Conservation (phyloP, 805 yeast species). For the Cyberlindnera sargentensis region DNA sequence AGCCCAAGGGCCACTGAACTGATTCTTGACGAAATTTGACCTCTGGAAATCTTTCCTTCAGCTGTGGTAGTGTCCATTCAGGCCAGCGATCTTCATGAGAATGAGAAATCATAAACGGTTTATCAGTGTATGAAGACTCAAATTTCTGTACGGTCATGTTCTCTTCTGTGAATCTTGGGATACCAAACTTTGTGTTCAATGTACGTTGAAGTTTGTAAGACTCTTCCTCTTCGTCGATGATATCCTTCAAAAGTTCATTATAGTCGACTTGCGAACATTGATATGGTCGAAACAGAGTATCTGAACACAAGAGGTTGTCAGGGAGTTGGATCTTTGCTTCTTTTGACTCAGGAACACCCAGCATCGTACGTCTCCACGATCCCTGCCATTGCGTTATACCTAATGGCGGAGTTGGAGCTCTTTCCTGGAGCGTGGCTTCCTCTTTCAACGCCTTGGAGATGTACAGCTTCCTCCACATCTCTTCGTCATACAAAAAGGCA, state of each 20-base stretch:
- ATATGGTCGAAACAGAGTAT: conserved; percentile 72
- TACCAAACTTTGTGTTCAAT: conserved; percentile 26
- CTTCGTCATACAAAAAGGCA: conserved; percentile 72
- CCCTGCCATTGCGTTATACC: conserved; percentile 55
- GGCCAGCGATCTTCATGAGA: conserved; percentile 46
- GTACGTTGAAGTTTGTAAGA: conserved; percentile 19
- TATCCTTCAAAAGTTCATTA: conserved; percentile 35
- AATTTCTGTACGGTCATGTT: conserved; percentile 40
- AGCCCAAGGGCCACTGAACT: conserved; percentile 65
- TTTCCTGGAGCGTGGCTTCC: conserved; percentile 6
- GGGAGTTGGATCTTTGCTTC: conserved; percentile 42
- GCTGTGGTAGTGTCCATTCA: conserved; percentile 46
- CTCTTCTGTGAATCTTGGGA: conserved; percentile 46
- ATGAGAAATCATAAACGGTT: conserved; percentile 57
- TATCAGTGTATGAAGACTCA: conserved; percentile 35
- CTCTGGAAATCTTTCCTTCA: conserved; percentile 48
- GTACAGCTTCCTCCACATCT: conserved; percentile 67
- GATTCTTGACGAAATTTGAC: conserved; percentile 77
- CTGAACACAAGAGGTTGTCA: conserved; percentile 58
- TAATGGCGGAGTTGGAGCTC: conserved; percentile 20
- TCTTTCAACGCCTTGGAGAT: conserved; percentile 21
- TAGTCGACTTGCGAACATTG: conserved; percentile 74
- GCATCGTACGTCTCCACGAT: conserved; percentile 67
- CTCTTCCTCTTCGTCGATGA: conserved; percentile 40
- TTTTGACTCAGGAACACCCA: conserved; percentile 29